Conservation (phyloP, 768 basidiomycete species). For the Amanita molliuscula region DNA sequence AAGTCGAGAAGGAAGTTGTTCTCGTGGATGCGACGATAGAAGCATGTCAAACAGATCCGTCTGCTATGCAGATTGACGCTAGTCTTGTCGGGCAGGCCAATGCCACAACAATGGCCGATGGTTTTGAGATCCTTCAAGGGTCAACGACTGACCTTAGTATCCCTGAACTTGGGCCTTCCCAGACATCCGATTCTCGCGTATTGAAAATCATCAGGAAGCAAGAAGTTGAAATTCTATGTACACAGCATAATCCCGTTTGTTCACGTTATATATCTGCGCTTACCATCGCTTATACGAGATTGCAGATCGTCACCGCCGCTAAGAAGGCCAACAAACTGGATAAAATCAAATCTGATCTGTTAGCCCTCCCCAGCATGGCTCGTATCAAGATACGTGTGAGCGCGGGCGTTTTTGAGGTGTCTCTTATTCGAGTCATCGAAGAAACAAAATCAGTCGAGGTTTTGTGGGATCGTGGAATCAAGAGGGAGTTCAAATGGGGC, state of each 20-base stretch:
- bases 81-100: background rate
- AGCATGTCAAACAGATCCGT: conserved; percentile 2
- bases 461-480: conserved; percentile 65
- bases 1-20: conserved; percentile 77
- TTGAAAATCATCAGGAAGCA: conserved; percentile 66
- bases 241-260: conserved; percentile 87
- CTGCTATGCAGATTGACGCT: conserved; percentile 22
- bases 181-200: conserved; percentile 18
- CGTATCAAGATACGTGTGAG: conserved; percentile 80
- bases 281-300: background rate
- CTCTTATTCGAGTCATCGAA: conserved; percentile 59
- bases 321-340: conserved; percentile 71
- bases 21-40: conserved; percentile 33
- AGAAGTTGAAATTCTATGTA: conserved; percentile 69
- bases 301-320: conserved; percentile 61
- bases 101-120: background rate
- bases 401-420: conserved; percentile 82
- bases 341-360: conserved; percentile 58
- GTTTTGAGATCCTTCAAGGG: background rate
- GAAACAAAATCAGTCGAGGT: conserved; percentile 69
- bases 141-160: background rate
- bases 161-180: conserved; percentile 6
- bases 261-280: background rate
- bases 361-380: conserved; percentile 58
- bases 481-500: conserved; percentile 77